Base-by-base conservation (phyloP, 1,284 basidiomycete species). In the Gastroboletus turbinatus region DNA sequence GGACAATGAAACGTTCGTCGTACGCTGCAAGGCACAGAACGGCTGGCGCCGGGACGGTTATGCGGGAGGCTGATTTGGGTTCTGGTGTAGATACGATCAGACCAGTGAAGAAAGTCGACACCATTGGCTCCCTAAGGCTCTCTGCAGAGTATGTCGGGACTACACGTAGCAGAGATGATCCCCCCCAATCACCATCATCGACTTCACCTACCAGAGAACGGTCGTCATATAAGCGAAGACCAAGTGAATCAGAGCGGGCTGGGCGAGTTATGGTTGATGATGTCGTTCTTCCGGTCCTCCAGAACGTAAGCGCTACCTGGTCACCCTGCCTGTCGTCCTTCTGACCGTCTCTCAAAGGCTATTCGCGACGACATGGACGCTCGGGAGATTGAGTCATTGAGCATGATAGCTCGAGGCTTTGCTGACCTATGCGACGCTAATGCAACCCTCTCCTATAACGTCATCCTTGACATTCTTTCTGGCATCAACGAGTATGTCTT, bases 71-170 rank as follows among this genome's bases (percentile, higher is more conserved):
- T 7, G 93, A 96, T 72, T 72, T 96, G 9, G 93, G 92, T 7
- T 88, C 80, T 56, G 93, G 93, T 2, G 79, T 92, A 46, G 92
- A 92, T 63, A 96, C 94, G 1, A 92, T 97, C 64, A 82, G 94
- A 55, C 95, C 95, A 0, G 87, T 96, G 60, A 96, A 96, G 78
- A 93, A 92, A 67, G 86, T 96, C 23, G 93, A 97, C 68, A 82
- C 87, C 1, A 78, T 81, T 5, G 85, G 87, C 13, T 93, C 91
- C 1, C 74, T 94, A n/a, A 78, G 87, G 56, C 70, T 92, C 38
- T 94, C 92, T 7, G 79, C 85, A 19, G 92, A 92, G 62, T 95
- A 83, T 68, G 85, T 95, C 25, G 93, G 92, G 21, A 88, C 79
- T 60, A 67, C 85, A 55, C 78, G 86, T 55, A 68, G 73, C 49